Base-by-base conservation (phyloP, 1,139 yeast species). In the Blastobotrys petasosporus region DNA sequence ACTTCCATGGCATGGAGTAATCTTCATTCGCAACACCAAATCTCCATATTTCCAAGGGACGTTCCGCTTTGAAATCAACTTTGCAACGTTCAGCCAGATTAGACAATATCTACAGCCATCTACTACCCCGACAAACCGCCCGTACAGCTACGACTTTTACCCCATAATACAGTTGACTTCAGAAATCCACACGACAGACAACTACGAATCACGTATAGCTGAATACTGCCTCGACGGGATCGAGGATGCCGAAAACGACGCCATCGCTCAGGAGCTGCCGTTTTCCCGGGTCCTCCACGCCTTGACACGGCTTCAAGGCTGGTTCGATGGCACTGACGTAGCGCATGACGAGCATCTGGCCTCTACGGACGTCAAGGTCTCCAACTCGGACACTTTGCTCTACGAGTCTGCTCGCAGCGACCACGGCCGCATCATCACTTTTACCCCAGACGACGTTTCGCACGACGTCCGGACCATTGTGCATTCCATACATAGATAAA, bases 1-100 rank as follows among this genome's bases (percentile, higher is more conserved):
- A 3, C 20, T 12, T n/a, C 44, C 51, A n/a, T 50, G 53, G 53
- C 51, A 48, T 39, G 53, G 53, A 1, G 46, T 50, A 20, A 15
- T 45, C 2, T 48, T 50, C 17, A 44, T 50, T 11, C 42, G 53
- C 12, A 45, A 44, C 20, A 36, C 42, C 1, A 29, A 32, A 4
- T 38, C 45, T 15, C 48, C 48, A 5, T 50, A 43, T 28, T 43
- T 39, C 17, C 45, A 49, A 8, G 53, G 51, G 9, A 37, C 44
- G 12, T 48, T 50, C 36, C 41, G 51, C 23, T 50, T 50, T 34
- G 51, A 50, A 15, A 39, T 50, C 3, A 15, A 17, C 11, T 50
- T 50, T 37, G 34, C 45, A 8, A 44, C 39, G 32, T 44, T 43
- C 34, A 40, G 42, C 32, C 42, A 48, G 28, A 34, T 48, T 16